Evolutionary conservation across 2,329 filamentous ascomycete species (phyloP), one percentile per base, ranked within the genome.

Genomic region (Colletotrichum limetticola): DNA sequence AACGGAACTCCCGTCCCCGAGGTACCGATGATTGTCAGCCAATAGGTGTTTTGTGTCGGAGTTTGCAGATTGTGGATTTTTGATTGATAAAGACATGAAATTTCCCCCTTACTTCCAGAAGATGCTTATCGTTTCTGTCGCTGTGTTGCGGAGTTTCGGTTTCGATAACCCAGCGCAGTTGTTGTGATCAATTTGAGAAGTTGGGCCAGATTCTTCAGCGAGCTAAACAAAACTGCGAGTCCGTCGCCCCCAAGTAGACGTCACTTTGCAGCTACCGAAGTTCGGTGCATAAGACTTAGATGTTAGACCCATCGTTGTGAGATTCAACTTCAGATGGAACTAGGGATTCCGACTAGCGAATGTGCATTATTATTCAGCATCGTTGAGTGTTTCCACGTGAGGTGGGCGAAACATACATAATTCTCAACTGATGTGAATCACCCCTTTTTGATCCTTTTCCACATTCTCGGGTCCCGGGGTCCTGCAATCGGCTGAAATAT

Each of bases 381-480:
- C 66, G n/a, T 37, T 11, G n/a, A 19, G 60, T 60, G 46, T 57
- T 72, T 70, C 66, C 70, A 49, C 26, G 35, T 49, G 46, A n/a
- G 42, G 14, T 46, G 37, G n/a, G 12, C 32, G 37, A 68, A 52
- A 37, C 53, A n/a, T 28, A 35, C 58, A 63, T 32, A 30, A 42
- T 58, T 60, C 53, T 30, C 32, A 49, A 59, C 37, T 49, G 35
- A 32, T 32, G 24, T 32, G 22, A 19, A 4, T 42, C 46, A 22
- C 7, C 24, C 42, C 37, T 68, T n/a, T 24, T 55, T 37, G 19
- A 26, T 37, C n/a, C n/a, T 28, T 32, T 35, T 24, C 28, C 9
- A 26, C 37, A 16, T 26, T 30, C 32, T 57, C 7, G 60, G 70
- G 28, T 63, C 30, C 32, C 46, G 35, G 61, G 52, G 14, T 57